Evolutionary conservation across 148 eudicot genomes (phyloP).

Genomic region (Amaranthus palmeri): DNA sequence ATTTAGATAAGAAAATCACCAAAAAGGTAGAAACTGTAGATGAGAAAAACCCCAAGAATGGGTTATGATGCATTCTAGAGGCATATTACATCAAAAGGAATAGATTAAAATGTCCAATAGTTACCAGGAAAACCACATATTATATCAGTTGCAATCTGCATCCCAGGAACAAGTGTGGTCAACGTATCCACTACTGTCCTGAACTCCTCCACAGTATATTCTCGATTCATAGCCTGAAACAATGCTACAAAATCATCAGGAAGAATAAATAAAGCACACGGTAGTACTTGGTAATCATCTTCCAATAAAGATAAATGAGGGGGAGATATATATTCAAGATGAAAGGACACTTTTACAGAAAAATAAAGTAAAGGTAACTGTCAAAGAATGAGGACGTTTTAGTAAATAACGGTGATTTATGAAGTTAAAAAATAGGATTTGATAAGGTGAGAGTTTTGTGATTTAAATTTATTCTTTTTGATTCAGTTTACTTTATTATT

Average conservation of each 20-base stretch:
- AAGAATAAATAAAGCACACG: neutral
- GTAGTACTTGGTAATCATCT: neutral
- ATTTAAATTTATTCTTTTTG: no score
- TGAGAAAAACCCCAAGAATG: neutral
- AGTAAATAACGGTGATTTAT: no score
- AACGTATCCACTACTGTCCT: constrained; percentile 82
- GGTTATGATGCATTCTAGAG: neutral
- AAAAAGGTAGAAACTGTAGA: neutral
- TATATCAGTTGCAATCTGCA: constrained; percentile 99
- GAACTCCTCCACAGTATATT: constrained; percentile 84
- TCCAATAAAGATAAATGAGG: neutral
- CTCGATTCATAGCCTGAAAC: constrained; percentile 91
- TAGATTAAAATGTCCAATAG: constrained; percentile 3
- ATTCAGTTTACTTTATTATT: no score
- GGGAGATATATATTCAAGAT: neutral
- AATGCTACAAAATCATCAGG: constrained; percentile 10
- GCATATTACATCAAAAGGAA: neutral
- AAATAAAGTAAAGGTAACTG: neutral
- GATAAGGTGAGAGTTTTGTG: no score
- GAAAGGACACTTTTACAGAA: neutral
- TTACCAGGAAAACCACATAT: constrained; percentile 99
- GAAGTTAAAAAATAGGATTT: no score
- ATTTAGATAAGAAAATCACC: neutral
- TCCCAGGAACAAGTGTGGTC: constrained; percentile 82
- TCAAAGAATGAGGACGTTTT: neutral